Base-by-base conservation (phyloP, 2,329 filamentous ascomycete genomes). In the Lasiodiplodia sp. region DNA sequence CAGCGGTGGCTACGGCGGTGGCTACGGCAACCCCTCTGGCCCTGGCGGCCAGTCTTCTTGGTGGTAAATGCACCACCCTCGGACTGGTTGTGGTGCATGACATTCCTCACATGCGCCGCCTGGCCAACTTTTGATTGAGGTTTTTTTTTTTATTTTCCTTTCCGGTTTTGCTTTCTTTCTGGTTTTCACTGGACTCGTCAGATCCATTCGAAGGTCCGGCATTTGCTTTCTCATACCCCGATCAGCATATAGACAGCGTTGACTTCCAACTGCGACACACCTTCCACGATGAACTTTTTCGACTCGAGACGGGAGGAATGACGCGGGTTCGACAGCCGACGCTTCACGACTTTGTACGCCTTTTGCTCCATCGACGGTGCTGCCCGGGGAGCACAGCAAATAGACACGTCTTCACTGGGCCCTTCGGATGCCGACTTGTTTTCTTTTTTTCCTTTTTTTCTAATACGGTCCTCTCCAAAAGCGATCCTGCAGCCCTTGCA, bases 1-100 rank as follows among this genome's bases (percentile, higher is more conserved):
- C 72, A 82, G 82, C 68, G 71, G 72, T 69, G 80, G 82, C 49
- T 63, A 63, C 57, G 80, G 80, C 52, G 79, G 81, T 64, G 76
- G 78, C 69, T 91, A 91, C 80, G 90, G 91, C 80, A 91, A 92
- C 82, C 90, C 90, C 74, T 85, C 87, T 72, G 87, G 87, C 72
- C 84, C 79, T 67, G 87, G 87, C 70, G 87, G 87, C 76, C 88
- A 89, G 78, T 89, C 85, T 71, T 90, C 88, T 73, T 92, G 91
- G 91, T 93, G 86, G 86, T 88, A 87, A 76, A 81, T 68, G 52
- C 64, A 69, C 71, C 68, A 75, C 72, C 72, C 64, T 70, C 72
- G 72, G 70, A 72, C 73, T 71, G 72, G 74, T 21, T 47, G 47
- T 49, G 38, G 68, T 53, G 40, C 55, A 69, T 47, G 38, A 37